Percentiles rank a stretch among this genome's conserved stretches.
phyloP scores from a whole-genome alignment of 1,284 basidiomycete genomes.

The Puccinia brachypodii region DNA sequence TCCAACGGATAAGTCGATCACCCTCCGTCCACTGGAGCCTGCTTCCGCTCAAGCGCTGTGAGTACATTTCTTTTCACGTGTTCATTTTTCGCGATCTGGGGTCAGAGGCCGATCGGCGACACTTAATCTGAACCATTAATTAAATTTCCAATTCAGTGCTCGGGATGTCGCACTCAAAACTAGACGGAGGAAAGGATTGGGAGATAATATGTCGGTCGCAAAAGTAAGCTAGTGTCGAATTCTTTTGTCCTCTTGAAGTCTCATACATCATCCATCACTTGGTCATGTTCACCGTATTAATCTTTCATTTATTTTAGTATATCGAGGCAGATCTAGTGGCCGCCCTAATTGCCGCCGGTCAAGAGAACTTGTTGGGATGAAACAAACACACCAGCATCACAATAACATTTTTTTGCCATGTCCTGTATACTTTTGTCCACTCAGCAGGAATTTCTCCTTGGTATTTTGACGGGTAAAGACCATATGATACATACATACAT shows the following conservation, averaged over 20 bases:
- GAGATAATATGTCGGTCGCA: constrained; percentile 58
- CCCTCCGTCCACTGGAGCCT: constrained; percentile 91
- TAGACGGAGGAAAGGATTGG: constrained; percentile 87
- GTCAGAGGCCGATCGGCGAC: not conserved
- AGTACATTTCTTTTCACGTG: constrained; percentile 2
- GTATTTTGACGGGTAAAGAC: not conserved
- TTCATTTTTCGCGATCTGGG: not conserved
- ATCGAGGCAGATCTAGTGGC: constrained; percentile 46
- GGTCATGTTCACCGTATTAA: not conserved
- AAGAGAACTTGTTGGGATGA: constrained; percentile 45
- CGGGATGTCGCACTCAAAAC: constrained; percentile 91
- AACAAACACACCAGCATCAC: not conserved
- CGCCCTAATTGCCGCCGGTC: constrained; percentile 42
- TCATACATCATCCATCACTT: not conserved
- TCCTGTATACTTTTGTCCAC: not conserved
- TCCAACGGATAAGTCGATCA: constrained; percentile 92
- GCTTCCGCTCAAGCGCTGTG: constrained; percentile 80
- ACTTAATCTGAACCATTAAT: not conserved
- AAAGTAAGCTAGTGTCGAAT: constrained; percentile 30
- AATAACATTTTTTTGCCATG: not conserved
- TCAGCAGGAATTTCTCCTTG: not conserved
- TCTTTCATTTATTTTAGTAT: constrained; percentile 18
- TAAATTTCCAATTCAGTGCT: constrained; percentile 66
- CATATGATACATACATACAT: not conserved
- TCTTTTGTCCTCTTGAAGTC: not conserved